Percentiles rank a stretch among this genome's conserved stretches.
Evolutionary conservation across 139 green algal genomes (phyloP).

Genomic region (Pseudopediastrum boryanum): DNA sequence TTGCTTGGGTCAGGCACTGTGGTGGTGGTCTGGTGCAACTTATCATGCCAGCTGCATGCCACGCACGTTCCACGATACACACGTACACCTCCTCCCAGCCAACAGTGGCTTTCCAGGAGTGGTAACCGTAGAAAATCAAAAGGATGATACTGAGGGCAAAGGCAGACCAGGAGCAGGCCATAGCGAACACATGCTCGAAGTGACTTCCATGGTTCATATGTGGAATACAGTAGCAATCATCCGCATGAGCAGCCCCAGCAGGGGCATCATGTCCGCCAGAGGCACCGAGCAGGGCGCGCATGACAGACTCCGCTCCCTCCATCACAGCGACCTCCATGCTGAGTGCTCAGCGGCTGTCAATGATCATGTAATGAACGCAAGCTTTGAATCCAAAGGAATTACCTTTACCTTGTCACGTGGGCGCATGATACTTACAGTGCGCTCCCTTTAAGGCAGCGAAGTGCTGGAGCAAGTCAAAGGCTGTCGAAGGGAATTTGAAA

Average conservation of each 20-base stretch:
- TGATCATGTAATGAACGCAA: no score
- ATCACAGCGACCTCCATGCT: neutral
- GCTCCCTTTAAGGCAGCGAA: no score
- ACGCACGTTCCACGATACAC: slow-evolving; percentile 43
- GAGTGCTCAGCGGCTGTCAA: no score
- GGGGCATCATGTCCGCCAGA: no score
- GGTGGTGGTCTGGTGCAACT: neutral
- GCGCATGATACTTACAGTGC: no score
- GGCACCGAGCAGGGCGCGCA: neutral
- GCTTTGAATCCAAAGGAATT: no score
- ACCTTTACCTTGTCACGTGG: no score
- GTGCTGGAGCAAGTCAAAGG: no score
- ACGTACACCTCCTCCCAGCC: slow-evolving; percentile 61
- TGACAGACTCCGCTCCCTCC: neutral
- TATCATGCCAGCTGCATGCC: neutral
- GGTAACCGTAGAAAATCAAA: slow-evolving; percentile 43
- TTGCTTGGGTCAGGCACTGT: neutral
- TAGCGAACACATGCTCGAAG: neutral
- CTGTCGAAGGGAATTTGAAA: no score
- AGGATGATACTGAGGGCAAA: slow-evolving; percentile 10
- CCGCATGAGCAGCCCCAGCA: neutral
- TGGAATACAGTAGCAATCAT: neutral
- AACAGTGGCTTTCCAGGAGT: slow-evolving; percentile 37
- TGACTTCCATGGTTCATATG: neutral
- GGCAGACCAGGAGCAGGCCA: slow-evolving; percentile 1